Evolutionary conservation across 2,329 filamentous ascomycete species (phyloP).

Genomic region (Trichoderma sp.): DNA sequence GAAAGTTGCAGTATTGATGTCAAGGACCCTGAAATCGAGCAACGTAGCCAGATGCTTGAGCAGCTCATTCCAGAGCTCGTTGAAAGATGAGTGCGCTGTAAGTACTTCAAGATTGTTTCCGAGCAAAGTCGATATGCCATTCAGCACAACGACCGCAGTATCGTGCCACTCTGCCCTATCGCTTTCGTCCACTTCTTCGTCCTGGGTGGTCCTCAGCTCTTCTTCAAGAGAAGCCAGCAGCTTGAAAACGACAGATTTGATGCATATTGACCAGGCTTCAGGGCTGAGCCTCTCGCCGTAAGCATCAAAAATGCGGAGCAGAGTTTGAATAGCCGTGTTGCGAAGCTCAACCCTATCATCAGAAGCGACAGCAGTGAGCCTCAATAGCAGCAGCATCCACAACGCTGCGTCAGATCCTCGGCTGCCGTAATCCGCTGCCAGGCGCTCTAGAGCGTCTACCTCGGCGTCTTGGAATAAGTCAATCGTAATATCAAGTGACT

Average conservation of each 20-base stretch:
- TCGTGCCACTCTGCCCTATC: conserved; percentile 63
- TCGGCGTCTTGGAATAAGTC: conserved; percentile 53
- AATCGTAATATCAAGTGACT: conserved; percentile 55
- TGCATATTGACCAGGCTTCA: conserved; percentile 78
- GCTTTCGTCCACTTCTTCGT: conserved; percentile 39
- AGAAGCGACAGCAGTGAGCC: conserved; percentile 67
- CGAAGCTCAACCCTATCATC: conserved; percentile 72
- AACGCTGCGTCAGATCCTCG: conserved; percentile 65
- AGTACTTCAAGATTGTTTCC: conserved; percentile 74
- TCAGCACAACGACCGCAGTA: conserved; percentile 70
- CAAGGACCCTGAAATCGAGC: conserved; percentile 61
- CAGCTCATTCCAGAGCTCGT: conserved; percentile 71
- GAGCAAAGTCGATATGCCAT: conserved; percentile 68
- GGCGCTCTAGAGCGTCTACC: conserved; percentile 49
- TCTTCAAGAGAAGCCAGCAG: conserved; percentile 68
- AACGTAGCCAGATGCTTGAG: conserved; percentile 65
- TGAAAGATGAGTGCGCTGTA: conserved; percentile 62
- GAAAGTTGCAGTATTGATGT: conserved; percentile 69
- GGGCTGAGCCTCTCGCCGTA: conserved; percentile 77
- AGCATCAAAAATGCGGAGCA: conserved; percentile 87
- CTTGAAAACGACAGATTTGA: conserved; percentile 76
- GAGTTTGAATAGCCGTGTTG: conserved; percentile 85
- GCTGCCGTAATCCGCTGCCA: conserved; percentile 57
- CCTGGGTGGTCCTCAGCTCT: conserved; percentile 44
- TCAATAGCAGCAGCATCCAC: conserved; percentile 73